These are phyloP conservation scores for Nyssa sinensis DNA, from an alignment of 148 eudicot species.

Conservation along the genomic window DNA sequence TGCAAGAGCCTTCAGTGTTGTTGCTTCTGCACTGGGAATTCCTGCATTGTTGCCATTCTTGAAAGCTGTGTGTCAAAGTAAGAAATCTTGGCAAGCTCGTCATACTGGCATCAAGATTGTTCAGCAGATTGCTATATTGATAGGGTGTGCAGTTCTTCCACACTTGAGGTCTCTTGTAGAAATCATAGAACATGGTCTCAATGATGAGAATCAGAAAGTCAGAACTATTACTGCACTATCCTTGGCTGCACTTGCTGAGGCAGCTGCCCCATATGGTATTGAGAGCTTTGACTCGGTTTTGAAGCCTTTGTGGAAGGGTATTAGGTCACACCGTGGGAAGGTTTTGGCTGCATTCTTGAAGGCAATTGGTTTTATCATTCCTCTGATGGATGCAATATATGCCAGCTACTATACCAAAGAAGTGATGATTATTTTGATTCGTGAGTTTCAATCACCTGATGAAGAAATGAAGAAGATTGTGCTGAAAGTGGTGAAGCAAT, in stretches of 20 bases:
- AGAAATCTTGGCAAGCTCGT: conserved; percentile 99
- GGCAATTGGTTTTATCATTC: conserved; percentile 96
- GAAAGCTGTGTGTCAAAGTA: conserved; percentile 98
- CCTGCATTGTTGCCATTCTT: conserved; percentile 90
- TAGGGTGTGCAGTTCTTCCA: conserved; percentile 96
- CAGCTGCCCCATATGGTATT: conserved; percentile 97
- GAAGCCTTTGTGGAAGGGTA: conserved; percentile 99
- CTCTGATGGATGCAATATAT: conserved; percentile 94
- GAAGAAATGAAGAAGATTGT: conserved; percentile 99
- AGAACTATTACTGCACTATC: conserved; percentile 95
- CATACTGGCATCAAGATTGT: conserved; percentile 98
- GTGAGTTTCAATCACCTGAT: conserved; percentile 98
- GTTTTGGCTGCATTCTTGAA: conserved; percentile 95
- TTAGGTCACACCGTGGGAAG: conserved; percentile 95
- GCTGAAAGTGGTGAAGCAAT: conserved; percentile 94
- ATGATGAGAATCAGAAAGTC: conserved; percentile 96
- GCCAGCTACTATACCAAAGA: conserved; percentile 98
- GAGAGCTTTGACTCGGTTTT: conserved; percentile 96
- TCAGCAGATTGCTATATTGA: conserved; percentile 94
- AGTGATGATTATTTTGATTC: conserved; percentile 84
- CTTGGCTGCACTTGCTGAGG: conserved; percentile 98
- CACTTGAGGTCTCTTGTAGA: conserved; percentile 93
- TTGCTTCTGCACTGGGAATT: conserved; percentile 97
- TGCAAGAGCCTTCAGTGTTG: conserved; percentile 98
- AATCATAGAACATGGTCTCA: conserved; percentile 92